A percentile compares a stretch with the other conserved stretches of the same genome.
These are phyloP conservation scores for Elongisporangium prolatum DNA, from an alignment of 352 stramenopile species.

Conservation along the genomic window DNA sequence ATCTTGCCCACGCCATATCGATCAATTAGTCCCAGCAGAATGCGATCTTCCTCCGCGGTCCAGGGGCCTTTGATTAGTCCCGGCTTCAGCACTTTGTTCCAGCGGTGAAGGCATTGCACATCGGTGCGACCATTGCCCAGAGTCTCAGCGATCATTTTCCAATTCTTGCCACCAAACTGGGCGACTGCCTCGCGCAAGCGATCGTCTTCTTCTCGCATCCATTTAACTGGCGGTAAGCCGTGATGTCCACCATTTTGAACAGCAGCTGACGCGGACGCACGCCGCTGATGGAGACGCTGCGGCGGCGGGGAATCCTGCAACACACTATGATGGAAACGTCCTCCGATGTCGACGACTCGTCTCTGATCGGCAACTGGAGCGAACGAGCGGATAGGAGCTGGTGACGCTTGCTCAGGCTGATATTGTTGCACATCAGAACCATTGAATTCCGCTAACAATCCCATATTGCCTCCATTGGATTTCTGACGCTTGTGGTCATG, in stretches of 20 bases:
- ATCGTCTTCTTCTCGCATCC: slow-evolving; percentile 90
- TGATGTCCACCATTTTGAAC: background rate
- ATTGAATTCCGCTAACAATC: background rate
- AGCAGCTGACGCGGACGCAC: background rate
- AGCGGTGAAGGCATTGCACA: slow-evolving; percentile 95
- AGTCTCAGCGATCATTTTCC: slow-evolving; percentile 91
- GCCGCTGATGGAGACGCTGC: background rate
- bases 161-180: slow-evolving; percentile 91
- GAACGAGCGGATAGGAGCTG: background rate
- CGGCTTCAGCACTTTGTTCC: slow-evolving; percentile 92
- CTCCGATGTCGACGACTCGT: background rate
- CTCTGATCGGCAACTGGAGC: background rate
- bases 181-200: slow-evolving; percentile 84
- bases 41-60: slow-evolving; percentile 84
- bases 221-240: slow-evolving; percentile 40
- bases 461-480: background rate
- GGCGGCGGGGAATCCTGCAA: background rate
- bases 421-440: slow-evolving; percentile 3
- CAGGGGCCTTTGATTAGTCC: slow-evolving; percentile 86
- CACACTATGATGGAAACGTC: background rate
- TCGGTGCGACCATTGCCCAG: slow-evolving; percentile 87
- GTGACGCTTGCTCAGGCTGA: background rate
- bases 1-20: slow-evolving; percentile 87
- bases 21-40: slow-evolving; percentile 65
- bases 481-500: background rate